Base-by-base conservation (phyloP, 768 basidiomycete genomes). In the Kwoniella sp. region DNA sequence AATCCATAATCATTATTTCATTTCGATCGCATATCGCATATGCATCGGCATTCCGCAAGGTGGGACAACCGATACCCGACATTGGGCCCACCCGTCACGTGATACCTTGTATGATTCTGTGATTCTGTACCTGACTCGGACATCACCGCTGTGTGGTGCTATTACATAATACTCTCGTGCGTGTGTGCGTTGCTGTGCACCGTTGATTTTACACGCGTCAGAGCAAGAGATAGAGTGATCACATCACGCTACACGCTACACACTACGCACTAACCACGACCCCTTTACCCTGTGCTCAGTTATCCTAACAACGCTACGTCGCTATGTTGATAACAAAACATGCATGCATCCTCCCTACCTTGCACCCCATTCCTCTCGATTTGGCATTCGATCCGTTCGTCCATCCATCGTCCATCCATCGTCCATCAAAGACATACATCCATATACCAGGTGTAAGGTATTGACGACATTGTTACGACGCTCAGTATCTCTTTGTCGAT, bases 61-160 rank as follows among this genome's bases (percentile, higher is more conserved):
- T n/a, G n/a, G n/a, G n/a, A n/a, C n/a, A n/a, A n/a, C n/a, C 46
- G 22, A 22, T 47, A 47, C 46, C 46, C 46, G 46, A 33, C 33
- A 6, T 6, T 6, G 33, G 33, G 33, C n/a, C n/a, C n/a, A n/a
- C n/a, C 33, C 6, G 13, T 33, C 33, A 33, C 33, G 33, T 33
- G 33, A 33, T 13, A 13, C 33, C 6, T 33, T 6, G 7, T 33
- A 33, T 33, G 33, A 6, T 33, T 33, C 7, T 33, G 13, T 13
- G 6, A 13, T 33, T 33, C 33, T 13, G 33, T 33, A 33, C 33
- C 33, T 33, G 33, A 33, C 13, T 33, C 33, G 46, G 46, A 7
- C 8, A 47, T 47, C 46, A 5, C 46, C 46, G 46, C 46, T 22
- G 6, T 7, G 46, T 7, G 19, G 19, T 17, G 19, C 19, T 22